phyloP scores from a whole-genome alignment of 2,329 filamentous ascomycete genomes.

The Monilinia fructicola region DNA sequence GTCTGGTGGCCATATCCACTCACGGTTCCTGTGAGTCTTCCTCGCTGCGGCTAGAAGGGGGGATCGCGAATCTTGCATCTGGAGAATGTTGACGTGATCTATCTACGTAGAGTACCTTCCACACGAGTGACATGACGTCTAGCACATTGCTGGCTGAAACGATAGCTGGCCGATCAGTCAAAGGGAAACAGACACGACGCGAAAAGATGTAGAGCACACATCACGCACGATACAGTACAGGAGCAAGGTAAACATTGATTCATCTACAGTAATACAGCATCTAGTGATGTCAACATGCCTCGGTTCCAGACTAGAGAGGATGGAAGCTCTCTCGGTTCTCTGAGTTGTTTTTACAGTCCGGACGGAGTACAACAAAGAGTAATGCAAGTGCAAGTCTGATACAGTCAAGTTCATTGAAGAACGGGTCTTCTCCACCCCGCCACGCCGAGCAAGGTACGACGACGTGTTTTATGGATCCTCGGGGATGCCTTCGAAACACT shows the following conservation, averaged over 20 bases:
- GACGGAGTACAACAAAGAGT: no score
- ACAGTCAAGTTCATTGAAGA: not conserved
- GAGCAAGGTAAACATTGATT: slow-evolving; percentile 7
- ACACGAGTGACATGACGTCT: no score
- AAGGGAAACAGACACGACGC: not conserved
- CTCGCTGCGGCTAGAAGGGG: not conserved
- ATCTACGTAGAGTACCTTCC: no score
- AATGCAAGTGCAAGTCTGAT: slow-evolving; percentile 2
- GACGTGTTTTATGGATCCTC: slow-evolving; percentile 19
- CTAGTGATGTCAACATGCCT: slow-evolving; percentile 8
- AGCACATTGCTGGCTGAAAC: not conserved
- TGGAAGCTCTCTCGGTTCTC: slow-evolving; percentile 1
- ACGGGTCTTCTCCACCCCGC: slow-evolving; percentile 13
- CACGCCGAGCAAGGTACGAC: slow-evolving; percentile 18
- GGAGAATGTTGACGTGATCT: not conserved
- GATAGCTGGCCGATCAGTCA: not conserved
- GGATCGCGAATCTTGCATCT: no score
- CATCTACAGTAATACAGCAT: no score
- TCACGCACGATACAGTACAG: no score
- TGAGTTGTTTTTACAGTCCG: slow-evolving; percentile 19
- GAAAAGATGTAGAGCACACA: not conserved
- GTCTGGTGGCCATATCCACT: not conserved
- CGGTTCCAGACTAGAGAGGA: not conserved
- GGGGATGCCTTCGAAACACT: slow-evolving; percentile 7
- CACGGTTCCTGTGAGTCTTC: not conserved